These are phyloP conservation scores for Fallopia convolvulus DNA, from an alignment of 148 eudicot genomes.

Conservation along the genomic window DNA sequence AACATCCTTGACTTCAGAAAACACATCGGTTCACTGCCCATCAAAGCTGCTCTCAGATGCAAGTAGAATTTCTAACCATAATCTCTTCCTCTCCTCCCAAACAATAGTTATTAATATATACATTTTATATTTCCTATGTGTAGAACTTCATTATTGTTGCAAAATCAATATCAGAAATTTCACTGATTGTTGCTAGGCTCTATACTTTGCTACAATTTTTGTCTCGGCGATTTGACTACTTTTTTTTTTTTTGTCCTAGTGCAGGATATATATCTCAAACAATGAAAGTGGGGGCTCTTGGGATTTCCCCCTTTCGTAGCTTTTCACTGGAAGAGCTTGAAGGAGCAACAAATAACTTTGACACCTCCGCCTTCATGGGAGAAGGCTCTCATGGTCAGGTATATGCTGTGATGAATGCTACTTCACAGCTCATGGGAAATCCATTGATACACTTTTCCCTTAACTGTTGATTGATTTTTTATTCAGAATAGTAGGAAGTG, in stretches of 20 bases:
- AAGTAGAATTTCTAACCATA: constrained; percentile 29
- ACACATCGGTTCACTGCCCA: constrained; percentile 37
- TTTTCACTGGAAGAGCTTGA: constrained; percentile 85
- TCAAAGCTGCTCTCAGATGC: constrained; percentile 62
- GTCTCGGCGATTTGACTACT: background rate
- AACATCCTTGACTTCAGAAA: constrained; percentile 30
- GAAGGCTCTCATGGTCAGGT: constrained; percentile 90
- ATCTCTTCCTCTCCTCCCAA: background rate
- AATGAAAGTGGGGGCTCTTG: constrained; percentile 74
- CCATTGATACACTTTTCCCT: no score
- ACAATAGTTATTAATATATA: background rate
- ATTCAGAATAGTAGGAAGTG: no score
- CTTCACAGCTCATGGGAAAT: no score
- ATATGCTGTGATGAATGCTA: background rate
- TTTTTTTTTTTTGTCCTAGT: background rate
- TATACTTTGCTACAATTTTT: background rate
- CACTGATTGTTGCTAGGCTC: background rate
- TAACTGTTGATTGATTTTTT: no score
- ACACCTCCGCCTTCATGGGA: constrained; percentile 65
- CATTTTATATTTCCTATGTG: background rate
- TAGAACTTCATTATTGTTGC: no score
- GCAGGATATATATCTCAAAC: constrained; percentile 77
- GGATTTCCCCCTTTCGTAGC: constrained; percentile 63
- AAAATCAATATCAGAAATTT: background rate
- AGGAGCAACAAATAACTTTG: constrained; percentile 69